Base-by-base conservation (phyloP, 441 rosid genomes). In the Bruguiera hainesii region DNA sequence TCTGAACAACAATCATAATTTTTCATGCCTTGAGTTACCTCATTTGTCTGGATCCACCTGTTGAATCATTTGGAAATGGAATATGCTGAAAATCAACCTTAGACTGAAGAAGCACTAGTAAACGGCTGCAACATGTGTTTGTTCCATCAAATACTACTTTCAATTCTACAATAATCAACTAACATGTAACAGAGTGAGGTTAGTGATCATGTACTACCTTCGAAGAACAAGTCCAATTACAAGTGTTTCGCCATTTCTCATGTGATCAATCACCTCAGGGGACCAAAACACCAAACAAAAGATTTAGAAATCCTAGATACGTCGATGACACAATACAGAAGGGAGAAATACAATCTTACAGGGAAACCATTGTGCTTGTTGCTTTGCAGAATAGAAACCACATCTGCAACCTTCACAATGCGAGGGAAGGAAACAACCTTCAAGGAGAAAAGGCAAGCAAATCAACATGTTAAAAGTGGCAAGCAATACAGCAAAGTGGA, bases 31-130 rank as follows among this genome's bases (percentile, higher is more conserved):
- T 39, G 48, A 10, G 60, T 73, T 73, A 89, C 98, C 89, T 78
- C 69, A 88, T 80, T 65, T 83, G 63, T 73, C 83, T 71, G 61
- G 97, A 73, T 67, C 83, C 85, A 55, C 72, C 83, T 50, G 71
- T 79, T 65, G 91, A 80, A 80, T 91, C 91, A 55, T 79, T 80
- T 37, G 96, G 93, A 73, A 90, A 80, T 71, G 97, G 96, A 76
- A 96, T 92, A 69, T 89, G 98, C 84, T 95, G 98, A 78, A 95
- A 95, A 84, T 90, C 98, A 15, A 85, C 85, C 83, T 86, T 92
- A 11, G 98, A 86, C 69, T 90, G 99, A 80, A 95, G 99, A 76
- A 95, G 96, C 58, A 95, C 98, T 73, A 95, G 84, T 75, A 95
- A 86, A 73, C 90, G 99, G 82, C 99, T 95, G 91, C 77, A 84